These are phyloP conservation scores for Sporodiniella umbellata DNA, from an alignment of 371 early-diverging fungal species.

Conservation along the genomic window DNA sequence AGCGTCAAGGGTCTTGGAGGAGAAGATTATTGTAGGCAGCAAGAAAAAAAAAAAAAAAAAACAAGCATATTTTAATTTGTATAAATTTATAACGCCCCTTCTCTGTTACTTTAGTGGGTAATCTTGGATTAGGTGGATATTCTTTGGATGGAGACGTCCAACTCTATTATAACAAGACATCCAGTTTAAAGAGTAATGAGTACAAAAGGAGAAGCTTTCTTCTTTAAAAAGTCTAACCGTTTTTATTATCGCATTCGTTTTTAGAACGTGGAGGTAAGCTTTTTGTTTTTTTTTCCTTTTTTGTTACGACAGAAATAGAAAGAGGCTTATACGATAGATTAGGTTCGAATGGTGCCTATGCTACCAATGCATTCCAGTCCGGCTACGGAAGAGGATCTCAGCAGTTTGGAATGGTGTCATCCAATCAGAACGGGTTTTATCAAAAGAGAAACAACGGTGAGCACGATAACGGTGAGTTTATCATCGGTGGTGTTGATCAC, in stretches of 20 bases:
- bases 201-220: too few species aligned
- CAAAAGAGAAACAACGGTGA: slow-evolving; percentile 31
- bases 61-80: too few species aligned
- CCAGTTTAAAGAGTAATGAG: slow-evolving; percentile 18
- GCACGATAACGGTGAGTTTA: slow-evolving; percentile 31
- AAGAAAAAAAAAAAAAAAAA: too few species aligned
- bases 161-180: slow-evolving; percentile 19
- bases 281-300: slow-evolving; percentile 10
- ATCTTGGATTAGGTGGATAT: slow-evolving; percentile 40
- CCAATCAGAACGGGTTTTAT: slow-evolving; percentile 21
- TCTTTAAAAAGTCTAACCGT: too few species aligned
- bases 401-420: slow-evolving; percentile 33
- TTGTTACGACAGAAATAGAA: slow-evolving; percentile 1
- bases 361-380: slow-evolving; percentile 33
- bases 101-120: too few species aligned
- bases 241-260: too few species aligned
- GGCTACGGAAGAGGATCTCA: slow-evolving; percentile 25
- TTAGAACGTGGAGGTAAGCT: slow-evolving; percentile 17
- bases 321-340: not conserved
- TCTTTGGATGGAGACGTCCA: slow-evolving; percentile 31
- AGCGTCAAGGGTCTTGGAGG: slow-evolving; percentile 35
- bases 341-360: slow-evolving; percentile 20
- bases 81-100: too few species aligned
- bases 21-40: slow-evolving; percentile 35
- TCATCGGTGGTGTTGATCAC: slow-evolving; percentile 47